These are phyloP conservation scores for Lichina pygmaea DNA, from an alignment of 495 filamentous ascomycete species.

Conservation along the genomic window DNA sequence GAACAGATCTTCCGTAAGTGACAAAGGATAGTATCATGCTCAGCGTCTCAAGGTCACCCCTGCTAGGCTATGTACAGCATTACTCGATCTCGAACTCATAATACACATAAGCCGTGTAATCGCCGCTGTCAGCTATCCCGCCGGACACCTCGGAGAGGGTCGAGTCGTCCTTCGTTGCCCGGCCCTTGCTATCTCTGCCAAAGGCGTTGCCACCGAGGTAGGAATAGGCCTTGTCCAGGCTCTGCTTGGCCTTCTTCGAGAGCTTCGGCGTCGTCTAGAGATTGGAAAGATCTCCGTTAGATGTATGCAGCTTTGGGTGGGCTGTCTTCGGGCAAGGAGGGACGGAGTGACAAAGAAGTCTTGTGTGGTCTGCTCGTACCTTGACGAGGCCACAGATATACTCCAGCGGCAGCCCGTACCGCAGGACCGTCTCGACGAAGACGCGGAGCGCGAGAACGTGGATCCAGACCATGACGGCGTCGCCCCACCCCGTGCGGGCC, in stretches of 20 bases:
- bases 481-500: constrained; percentile 70
- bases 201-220: constrained; percentile 92
- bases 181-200: constrained; percentile 77
- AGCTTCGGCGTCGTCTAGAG: constrained; percentile 56
- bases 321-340: background rate
- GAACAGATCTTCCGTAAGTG: no score
- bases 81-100: constrained; percentile 63
- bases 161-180: constrained; percentile 54
- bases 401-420: constrained; percentile 74
- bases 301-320: background rate
- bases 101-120: constrained; percentile 91
- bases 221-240: constrained; percentile 64
- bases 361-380: constrained; percentile 19
- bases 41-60: no score
- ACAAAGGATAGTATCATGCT: no score
- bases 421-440: constrained; percentile 87
- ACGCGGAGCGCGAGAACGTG: constrained; percentile 77
- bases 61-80: background rate
- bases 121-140: constrained; percentile 36
- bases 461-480: constrained; percentile 82
- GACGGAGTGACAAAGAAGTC: constrained; percentile 6
- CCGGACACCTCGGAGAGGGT: constrained; percentile 48
- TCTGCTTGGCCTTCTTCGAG: constrained; percentile 50
- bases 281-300: background rate
- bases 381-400: constrained; percentile 62